These are phyloP conservation scores for Colletotrichum sp. DNA, from an alignment of 2,329 filamentous ascomycete genomes.

Conservation along the genomic window DNA sequence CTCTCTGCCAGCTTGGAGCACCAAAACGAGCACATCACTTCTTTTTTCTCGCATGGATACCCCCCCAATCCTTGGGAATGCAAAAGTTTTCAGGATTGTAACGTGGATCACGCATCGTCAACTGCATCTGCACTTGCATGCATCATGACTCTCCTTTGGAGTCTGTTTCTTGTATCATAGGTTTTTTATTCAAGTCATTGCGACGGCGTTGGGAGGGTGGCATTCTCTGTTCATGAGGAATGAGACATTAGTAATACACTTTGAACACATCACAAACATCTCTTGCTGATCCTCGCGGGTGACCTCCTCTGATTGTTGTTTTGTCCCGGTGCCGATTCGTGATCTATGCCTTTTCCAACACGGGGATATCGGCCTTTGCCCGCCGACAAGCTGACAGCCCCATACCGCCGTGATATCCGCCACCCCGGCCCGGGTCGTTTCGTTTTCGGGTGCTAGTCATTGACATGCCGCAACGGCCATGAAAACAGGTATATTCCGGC, in stretches of 20 bases:
- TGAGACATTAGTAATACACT: slow-evolving; percentile 13
- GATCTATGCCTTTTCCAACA: not conserved
- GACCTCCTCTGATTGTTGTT: not conserved
- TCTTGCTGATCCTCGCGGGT: not conserved
- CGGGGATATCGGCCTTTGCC: not conserved
- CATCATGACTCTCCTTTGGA: not conserved
- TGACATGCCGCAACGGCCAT: not conserved
- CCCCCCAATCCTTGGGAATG: not conserved
- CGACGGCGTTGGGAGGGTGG: slow-evolving; percentile 17
- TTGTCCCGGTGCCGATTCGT: not conserved
- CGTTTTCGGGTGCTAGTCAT: not conserved
- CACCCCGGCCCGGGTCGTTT: not conserved
- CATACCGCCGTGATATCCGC: not conserved
- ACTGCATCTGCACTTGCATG: not conserved
- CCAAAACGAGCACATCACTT: not conserved
- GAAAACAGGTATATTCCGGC: not conserved
- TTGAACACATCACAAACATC: not conserved
- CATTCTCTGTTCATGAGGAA: slow-evolving; percentile 11
- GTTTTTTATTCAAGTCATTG: slow-evolving; percentile 3
- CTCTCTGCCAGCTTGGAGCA: too few relatives aligned
- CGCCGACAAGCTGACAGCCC: not conserved
- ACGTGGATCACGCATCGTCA: not conserved
- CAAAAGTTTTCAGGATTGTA: not conserved
- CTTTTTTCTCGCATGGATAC: not conserved
- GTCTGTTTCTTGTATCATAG: slow-evolving; percentile 7